phyloP scores from a whole-genome alignment of 176 grass and related monocot species.

The Oryza meyeriana region DNA sequence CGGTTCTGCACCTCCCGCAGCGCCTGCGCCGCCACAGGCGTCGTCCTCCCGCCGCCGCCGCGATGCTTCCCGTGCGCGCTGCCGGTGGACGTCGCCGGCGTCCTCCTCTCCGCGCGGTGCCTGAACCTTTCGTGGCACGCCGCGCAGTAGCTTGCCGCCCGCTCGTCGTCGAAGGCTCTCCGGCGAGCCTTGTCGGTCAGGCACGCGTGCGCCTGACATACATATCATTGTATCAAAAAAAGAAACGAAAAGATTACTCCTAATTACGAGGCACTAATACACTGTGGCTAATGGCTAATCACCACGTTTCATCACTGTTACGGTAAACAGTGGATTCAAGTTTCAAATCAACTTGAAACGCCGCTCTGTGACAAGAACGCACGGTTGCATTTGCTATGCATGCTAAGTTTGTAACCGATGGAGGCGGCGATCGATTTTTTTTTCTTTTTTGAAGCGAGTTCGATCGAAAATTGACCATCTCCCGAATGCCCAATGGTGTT shows the following conservation, averaged over 20 bases:
- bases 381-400: too few species aligned
- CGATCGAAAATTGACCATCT: neutral
- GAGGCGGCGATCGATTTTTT: neutral
- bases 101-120: neutral
- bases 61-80: neutral
- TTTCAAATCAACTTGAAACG: neutral
- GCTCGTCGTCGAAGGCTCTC: conserved; percentile 49
- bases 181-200: conserved; percentile 61
- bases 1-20: conserved; percentile 56
- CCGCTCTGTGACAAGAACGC: neutral
- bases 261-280: neutral
- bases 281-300: neutral
- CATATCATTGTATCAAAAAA: neutral
- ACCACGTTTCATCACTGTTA: neutral
- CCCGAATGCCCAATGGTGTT: neutral
- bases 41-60: neutral
- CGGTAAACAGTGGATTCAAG: neutral
- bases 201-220: conserved; percentile 66
- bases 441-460: too few species aligned
- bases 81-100: neutral
- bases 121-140: conserved; percentile 38
- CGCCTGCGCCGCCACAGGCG: neutral
- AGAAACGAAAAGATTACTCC: too few species aligned
- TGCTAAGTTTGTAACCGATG: neutral
- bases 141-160: conserved; percentile 52